A percentile compares a stretch with the other conserved stretches of the same genome.
Evolutionary conservation across 1,284 basidiomycete species (phyloP).

Genomic region (Singerocomus rubriflavus): DNA sequence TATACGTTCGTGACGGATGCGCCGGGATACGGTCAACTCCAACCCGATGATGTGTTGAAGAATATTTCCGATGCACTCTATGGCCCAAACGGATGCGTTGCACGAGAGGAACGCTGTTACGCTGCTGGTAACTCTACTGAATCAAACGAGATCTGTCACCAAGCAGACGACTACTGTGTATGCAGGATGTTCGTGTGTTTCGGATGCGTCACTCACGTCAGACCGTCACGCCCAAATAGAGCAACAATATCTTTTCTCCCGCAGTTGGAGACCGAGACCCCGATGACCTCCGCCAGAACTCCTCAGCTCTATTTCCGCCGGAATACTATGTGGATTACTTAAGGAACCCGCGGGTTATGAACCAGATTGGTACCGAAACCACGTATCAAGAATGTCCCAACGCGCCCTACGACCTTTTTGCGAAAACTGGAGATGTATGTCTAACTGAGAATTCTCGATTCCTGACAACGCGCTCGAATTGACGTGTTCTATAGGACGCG

Average conservation of each 20-base stretch:
- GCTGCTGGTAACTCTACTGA: slow-evolving; percentile 44
- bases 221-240: slow-evolving; percentile 28
- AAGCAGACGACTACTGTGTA: slow-evolving; percentile 58
- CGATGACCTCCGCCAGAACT: slow-evolving; percentile 57
- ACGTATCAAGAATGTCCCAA: slow-evolving; percentile 48
- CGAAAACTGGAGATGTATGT: slow-evolving; percentile 36
- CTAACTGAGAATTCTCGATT: background rate
- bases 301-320: slow-evolving; percentile 53
- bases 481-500: slow-evolving; percentile 41
- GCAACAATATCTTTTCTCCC: slow-evolving; percentile 45
- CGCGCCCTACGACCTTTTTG: slow-evolving; percentile 40
- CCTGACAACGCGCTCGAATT: slow-evolving; percentile 15
- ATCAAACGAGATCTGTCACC: slow-evolving; percentile 48
- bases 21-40: slow-evolving; percentile 62
- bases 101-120: slow-evolving; percentile 52
- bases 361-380: slow-evolving; percentile 50
- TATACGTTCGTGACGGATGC: slow-evolving; percentile 58
- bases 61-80: slow-evolving; percentile 50
- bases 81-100: slow-evolving; percentile 46
- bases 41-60: slow-evolving; percentile 43
- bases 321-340: slow-evolving; percentile 53
- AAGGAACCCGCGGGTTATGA: slow-evolving; percentile 32
- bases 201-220: background rate
- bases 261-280: slow-evolving; percentile 51
- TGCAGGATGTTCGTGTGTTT: slow-evolving; percentile 16